Percentiles rank a stretch among this genome's conserved stretches.
These are phyloP conservation scores for Solanum hybrid DNA, from an alignment of 305 asterid species.

Conservation along the genomic window DNA sequence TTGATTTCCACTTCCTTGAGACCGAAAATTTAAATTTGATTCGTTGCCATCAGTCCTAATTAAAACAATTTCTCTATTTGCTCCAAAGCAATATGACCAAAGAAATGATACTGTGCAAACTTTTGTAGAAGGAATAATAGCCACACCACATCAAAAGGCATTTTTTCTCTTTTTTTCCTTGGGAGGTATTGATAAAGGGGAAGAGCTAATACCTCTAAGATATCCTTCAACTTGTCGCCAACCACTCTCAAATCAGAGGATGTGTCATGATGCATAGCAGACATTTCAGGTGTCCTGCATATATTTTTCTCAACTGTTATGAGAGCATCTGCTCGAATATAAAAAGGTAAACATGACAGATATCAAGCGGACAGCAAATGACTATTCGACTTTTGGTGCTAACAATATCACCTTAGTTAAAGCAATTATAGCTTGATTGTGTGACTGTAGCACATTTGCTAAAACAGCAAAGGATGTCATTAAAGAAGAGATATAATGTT, in stretches of 20 bases:
- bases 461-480: neutral
- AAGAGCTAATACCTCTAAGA: conserved; percentile 32
- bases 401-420: neutral
- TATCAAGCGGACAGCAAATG: neutral
- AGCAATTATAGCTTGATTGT: neutral
- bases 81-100: neutral
- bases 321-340: neutral
- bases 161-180: too few species aligned
- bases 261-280: conserved; percentile 62
- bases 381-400: neutral
- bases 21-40: neutral
- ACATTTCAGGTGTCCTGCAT: conserved; percentile 59
- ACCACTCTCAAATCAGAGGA: conserved; percentile 46
- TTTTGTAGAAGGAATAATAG: neutral
- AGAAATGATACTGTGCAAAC: neutral
- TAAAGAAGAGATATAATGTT: neutral
- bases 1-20: neutral
- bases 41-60: neutral
- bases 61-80: neutral
- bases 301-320: neutral
- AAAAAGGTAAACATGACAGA: neutral
- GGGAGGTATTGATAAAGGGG: neutral
- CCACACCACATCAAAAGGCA: neutral
- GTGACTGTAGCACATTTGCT: neutral
- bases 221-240: conserved; percentile 31